Evolutionary conservation across 306 rosid genomes (phyloP).

Genomic region (Clitoria ternatea): DNA sequence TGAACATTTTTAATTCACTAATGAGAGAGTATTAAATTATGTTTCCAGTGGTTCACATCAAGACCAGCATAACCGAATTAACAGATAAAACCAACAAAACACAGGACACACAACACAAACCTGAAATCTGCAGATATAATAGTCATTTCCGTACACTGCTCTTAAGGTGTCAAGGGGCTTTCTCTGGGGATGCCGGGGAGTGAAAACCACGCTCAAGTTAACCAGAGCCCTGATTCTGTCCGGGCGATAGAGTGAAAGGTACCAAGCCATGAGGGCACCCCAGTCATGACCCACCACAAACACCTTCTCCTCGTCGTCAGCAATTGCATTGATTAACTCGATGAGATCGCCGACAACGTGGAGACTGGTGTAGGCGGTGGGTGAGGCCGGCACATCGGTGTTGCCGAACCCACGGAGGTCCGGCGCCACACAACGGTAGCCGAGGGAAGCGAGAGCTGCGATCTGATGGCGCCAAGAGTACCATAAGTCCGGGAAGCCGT

Average conservation of each 20-base stretch:
- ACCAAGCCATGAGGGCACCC: conserved; percentile 78
- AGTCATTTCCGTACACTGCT: conserved; percentile 56
- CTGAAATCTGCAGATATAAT: conserved; percentile 76
- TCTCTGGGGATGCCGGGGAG: conserved; percentile 51
- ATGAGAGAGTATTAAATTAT: neutral
- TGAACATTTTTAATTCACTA: no score
- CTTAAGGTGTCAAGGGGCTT: conserved; percentile 41
- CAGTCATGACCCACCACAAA: conserved; percentile 85
- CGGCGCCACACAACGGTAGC: conserved; percentile 69
- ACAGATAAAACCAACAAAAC: neutral
- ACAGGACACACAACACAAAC: conserved; percentile 12
- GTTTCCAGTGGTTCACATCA: neutral
- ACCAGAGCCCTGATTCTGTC: conserved; percentile 62
- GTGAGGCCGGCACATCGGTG: conserved; percentile 38
- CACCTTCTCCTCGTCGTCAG: conserved; percentile 47
- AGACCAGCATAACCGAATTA: neutral
- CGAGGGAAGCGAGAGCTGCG: conserved; percentile 49
- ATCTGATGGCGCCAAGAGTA: conserved; percentile 88
- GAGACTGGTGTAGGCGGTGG: conserved; percentile 44
- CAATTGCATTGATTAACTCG: conserved; percentile 49
- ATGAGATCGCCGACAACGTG: conserved; percentile 67
- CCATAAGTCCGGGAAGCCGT: conserved; percentile 89
- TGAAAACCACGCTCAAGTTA: conserved; percentile 50
- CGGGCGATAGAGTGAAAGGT: conserved; percentile 59
- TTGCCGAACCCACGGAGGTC: conserved; percentile 83